Percentiles rank a stretch among this genome's conserved stretches.
Evolutionary conservation across 2,329 filamentous ascomycete species (phyloP).

Genomic region (Fusarium oligoseptatum): DNA sequence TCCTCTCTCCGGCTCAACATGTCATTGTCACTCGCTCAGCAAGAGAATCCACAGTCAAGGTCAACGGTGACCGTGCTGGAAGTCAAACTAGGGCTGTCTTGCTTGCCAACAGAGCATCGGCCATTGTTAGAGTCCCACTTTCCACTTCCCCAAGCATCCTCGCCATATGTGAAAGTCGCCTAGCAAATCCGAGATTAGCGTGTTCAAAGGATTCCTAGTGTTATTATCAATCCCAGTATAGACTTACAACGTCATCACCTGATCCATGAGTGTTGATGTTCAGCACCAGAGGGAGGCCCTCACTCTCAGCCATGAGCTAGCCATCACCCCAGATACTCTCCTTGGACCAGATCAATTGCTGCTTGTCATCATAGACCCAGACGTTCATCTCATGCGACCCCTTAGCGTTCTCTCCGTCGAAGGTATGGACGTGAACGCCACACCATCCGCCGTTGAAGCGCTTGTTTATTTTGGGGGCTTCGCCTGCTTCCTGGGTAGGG

Average conservation of each 20-base stretch:
- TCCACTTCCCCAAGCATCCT: constrained; percentile 10
- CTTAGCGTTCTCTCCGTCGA: background rate
- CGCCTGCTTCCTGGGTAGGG: background rate
- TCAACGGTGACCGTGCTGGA: background rate
- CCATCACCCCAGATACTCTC: background rate
- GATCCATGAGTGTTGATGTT: background rate
- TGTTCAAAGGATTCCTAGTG: background rate
- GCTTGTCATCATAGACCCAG: background rate
- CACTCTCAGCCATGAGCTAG: background rate
- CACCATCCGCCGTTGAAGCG: constrained; percentile 4
- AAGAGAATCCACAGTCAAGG: constrained; percentile 4
- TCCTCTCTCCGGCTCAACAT: too few relatives aligned
- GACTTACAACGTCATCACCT: background rate
- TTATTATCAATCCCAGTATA: fast-evolving
- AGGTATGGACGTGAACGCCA: background rate
- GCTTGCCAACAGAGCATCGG: constrained; percentile 8
- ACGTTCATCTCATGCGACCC: background rate
- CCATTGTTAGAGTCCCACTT: constrained; percentile 8
- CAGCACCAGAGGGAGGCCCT: background rate
- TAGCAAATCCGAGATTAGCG: background rate
- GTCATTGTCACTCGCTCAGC: too few relatives aligned
- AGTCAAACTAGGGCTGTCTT: background rate
- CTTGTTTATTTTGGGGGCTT: background rate
- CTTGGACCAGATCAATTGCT: background rate
- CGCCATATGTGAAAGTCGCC: constrained; percentile 4